Evolutionary conservation across 2,329 filamentous ascomycete genomes (phyloP).

Genomic region (Didymella segeticola): DNA sequence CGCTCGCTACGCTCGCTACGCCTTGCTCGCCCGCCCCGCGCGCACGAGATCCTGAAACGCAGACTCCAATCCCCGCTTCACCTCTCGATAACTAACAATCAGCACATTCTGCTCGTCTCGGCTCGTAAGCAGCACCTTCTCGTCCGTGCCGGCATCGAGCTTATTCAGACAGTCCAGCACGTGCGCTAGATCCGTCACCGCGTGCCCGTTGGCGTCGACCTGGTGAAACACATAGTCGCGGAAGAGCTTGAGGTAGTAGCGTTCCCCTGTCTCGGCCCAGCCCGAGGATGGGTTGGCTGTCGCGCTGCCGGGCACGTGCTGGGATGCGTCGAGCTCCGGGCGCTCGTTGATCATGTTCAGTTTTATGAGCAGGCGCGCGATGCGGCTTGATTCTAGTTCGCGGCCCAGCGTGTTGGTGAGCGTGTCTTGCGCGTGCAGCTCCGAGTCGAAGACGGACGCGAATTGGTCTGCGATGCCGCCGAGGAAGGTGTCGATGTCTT

Average conservation of each 20-base stretch:
- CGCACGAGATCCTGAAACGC: slow-evolving; percentile 64
- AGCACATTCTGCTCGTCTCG: slow-evolving; percentile 90
- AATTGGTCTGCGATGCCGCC: slow-evolving; percentile 79
- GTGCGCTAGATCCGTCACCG: slow-evolving; percentile 85
- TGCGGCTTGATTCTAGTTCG: slow-evolving; percentile 88
- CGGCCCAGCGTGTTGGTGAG: slow-evolving; percentile 73
- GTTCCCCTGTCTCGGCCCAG: slow-evolving; percentile 92
- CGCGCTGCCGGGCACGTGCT: slow-evolving; percentile 46
- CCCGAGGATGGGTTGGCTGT: slow-evolving; percentile 48
- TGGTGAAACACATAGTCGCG: slow-evolving; percentile 98
- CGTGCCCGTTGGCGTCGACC: slow-evolving; percentile 82
- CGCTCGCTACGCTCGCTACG: slow-evolving; percentile 23
- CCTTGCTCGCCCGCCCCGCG: slow-evolving; percentile 40
- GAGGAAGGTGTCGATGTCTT: slow-evolving; percentile 81
- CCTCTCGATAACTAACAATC: slow-evolving; percentile 86
- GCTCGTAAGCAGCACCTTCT: slow-evolving; percentile 84
- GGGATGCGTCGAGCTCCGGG: slow-evolving; percentile 79
- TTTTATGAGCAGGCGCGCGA: slow-evolving; percentile 82
- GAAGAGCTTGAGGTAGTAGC: slow-evolving; percentile 93
- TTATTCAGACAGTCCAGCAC: slow-evolving; percentile 89
- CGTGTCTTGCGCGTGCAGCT: slow-evolving; percentile 80
- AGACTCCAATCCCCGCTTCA: slow-evolving; percentile 71
- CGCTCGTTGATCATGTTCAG: slow-evolving; percentile 88
- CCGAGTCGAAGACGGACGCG: slow-evolving; percentile 75
- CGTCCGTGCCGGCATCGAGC: slow-evolving; percentile 86